Evolutionary conservation across 2,329 filamentous ascomycete species (phyloP), one percentile per base, ranked within the genome.

Genomic region (Colletotrichum costaricense): DNA sequence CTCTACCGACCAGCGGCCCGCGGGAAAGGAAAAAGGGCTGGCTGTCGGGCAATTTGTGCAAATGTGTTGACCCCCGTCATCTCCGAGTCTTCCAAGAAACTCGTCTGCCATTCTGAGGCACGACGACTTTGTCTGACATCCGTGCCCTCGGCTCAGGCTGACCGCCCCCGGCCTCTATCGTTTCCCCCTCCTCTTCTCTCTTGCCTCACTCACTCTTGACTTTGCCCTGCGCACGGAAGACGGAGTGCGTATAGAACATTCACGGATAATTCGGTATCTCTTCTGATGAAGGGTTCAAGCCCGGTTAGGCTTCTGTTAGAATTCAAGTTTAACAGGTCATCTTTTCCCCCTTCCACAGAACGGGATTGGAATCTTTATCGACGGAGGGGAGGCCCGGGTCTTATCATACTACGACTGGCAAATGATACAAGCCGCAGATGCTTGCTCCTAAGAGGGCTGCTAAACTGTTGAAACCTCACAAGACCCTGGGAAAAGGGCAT

Each of bases 81-180:
- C 19, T 49, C 19, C 38, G 38, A n/a, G 19, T 11, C 42, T 22
- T 2, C 42, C 42, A 28, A 63, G 46, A 14, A 63, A 38, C 42
- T 26, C 8, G 16, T 60, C 65, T 62, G 30, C 42, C 65, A 55
- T 24, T 65, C 30, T 38, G 62, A 49, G 26, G 5, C 14, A 30
- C 30, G 28, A 38, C 62, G 62, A 46, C n/a, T 63, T 54, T 54
- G 28, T 63, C 52, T 38, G 57, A 57, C 65, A 68, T 63, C 66
- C 49, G 58, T 19, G 66, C 58, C 58, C 58, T 68, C 66, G 30
- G 30, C 42, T 52, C 24, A 4, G 26, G 46, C 62, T 42, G 49
- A 28, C 62, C 62, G 28, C 62, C 42, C 46, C 46, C 19, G 11
- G 28, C 8, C 55, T 57, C 55, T 7, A 12, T 35, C 38, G 14